phyloP scores from a whole-genome alignment of 2,329 filamentous ascomycete genomes.

The Penicillium sp. region DNA sequence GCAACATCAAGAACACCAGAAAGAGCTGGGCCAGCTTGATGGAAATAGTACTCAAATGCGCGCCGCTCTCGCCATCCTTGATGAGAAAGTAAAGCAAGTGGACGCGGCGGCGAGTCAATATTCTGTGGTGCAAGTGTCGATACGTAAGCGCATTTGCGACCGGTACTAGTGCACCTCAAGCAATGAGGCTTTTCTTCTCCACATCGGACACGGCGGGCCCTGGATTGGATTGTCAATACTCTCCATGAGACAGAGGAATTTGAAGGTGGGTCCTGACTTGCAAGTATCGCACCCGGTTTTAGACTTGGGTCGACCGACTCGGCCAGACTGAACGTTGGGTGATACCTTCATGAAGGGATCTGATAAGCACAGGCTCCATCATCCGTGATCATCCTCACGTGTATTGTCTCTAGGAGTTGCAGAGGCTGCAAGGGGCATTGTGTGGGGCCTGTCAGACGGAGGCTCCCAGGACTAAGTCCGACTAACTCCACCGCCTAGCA shows the following conservation, averaged over 20 bases:
- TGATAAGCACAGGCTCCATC: neutral
- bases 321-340: constrained; percentile 1
- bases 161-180: constrained; percentile 16
- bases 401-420: neutral
- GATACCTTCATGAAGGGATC: neutral
- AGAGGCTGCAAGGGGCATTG: neutral
- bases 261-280: constrained; percentile 17
- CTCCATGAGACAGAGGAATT: neutral
- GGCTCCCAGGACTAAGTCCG: neutral
- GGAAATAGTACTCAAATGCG: constrained; percentile 30
- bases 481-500: neutral
- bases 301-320: constrained; percentile 19
- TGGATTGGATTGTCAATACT: neutral
- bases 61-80: constrained; percentile 21
- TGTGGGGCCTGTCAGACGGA: neutral
- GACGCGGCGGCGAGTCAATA: neutral
- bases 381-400: neutral
- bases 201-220: constrained; percentile 15
- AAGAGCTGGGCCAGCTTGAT: constrained; percentile 23
- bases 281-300: constrained; percentile 23
- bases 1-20: constrained; percentile 25
- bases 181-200: constrained; percentile 20
- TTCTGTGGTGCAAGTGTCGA: neutral
- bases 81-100: constrained; percentile 1
- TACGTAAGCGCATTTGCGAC: constrained; percentile 17